Evolutionary conservation across 164 flowering plant species (phyloP).

Genomic region (Hamamelis virginiana): DNA sequence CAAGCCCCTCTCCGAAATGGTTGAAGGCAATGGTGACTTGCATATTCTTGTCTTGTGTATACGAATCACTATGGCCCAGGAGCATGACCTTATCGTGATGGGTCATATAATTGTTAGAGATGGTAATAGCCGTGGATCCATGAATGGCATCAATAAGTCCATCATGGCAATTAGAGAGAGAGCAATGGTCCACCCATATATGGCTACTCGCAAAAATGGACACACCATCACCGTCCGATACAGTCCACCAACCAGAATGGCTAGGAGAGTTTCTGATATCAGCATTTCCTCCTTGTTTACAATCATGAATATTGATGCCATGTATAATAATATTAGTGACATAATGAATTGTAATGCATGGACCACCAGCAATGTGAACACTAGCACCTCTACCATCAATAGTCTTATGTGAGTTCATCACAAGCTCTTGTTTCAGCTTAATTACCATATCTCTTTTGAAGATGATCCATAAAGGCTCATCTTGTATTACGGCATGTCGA

Average conservation of each 20-base stretch:
- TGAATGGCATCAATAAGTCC: conserved; percentile 51
- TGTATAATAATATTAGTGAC: conserved; percentile 46
- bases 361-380: conserved; percentile 46
- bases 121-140: conserved; percentile 50
- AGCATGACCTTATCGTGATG: conserved; percentile 59
- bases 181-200: conserved; percentile 53
- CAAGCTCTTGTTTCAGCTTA: conserved; percentile 34
- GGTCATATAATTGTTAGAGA: conserved; percentile 47
- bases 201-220: conserved; percentile 32
- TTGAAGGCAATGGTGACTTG: conserved; percentile 50
- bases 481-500: conserved; percentile 45
- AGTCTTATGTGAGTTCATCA: conserved; percentile 47
- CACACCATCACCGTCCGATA: conserved; percentile 47
- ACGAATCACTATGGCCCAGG: conserved; percentile 43
- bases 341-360: conserved; percentile 44
- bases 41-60: conserved; percentile 41
- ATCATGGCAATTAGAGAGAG: conserved; percentile 43
- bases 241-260: conserved; percentile 40
- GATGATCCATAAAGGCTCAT: conserved; percentile 51
- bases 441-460: conserved; percentile 50
- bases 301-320: conserved; percentile 47
- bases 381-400: conserved; percentile 52
- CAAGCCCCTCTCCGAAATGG: conserved; percentile 53
- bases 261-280: conserved; percentile 32
- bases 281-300: conserved; percentile 28